phyloP scores from a whole-genome alignment of 2,329 filamentous ascomycete genomes.

The Ophiocordyceps polyrhachis-furcata region DNA sequence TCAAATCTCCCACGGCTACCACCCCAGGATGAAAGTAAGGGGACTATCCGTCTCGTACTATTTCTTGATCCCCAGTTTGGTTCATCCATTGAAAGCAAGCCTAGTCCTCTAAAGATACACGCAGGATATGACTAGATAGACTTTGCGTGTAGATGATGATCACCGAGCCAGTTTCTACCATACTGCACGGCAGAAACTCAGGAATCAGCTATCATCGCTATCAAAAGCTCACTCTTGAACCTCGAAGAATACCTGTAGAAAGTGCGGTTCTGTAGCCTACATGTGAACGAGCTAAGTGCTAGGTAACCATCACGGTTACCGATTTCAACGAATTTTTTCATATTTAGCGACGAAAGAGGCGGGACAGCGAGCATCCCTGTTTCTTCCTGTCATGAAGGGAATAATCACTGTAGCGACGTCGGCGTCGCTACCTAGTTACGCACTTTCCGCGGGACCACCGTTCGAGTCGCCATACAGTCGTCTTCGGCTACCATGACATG shows the following conservation, averaged over 20 bases:
- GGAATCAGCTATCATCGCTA: neutral
- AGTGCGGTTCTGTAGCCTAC: constrained; percentile 10
- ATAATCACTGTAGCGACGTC: constrained; percentile 15
- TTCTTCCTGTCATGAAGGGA: constrained; percentile 14
- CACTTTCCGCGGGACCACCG: constrained; percentile 4
- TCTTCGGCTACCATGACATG: constrained; percentile 11
- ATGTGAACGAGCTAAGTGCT: constrained; percentile 25
- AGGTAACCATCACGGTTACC: constrained; percentile 18
- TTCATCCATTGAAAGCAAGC: too few species aligned
- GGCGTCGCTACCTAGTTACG: constrained; percentile 10
- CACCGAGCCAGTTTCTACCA: neutral
- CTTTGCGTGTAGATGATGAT: too few species aligned
- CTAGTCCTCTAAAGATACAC: too few species aligned
- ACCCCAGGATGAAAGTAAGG: too few species aligned
- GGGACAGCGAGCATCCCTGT: too few species aligned
- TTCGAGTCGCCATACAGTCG: constrained; percentile 9
- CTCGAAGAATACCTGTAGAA: constrained; percentile 11
- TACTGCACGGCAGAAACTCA: neutral
- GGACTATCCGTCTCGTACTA: too few species aligned
- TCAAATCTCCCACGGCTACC: too few species aligned
- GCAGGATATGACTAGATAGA: too few species aligned
- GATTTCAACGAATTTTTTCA: constrained; percentile 15
- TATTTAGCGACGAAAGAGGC: constrained; percentile 15
- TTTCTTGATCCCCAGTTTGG: too few species aligned
- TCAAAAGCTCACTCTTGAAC: neutral